Evolutionary conservation across 2,329 filamentous ascomycete genomes (phyloP).

Genomic region (Truncatella angustata): DNA sequence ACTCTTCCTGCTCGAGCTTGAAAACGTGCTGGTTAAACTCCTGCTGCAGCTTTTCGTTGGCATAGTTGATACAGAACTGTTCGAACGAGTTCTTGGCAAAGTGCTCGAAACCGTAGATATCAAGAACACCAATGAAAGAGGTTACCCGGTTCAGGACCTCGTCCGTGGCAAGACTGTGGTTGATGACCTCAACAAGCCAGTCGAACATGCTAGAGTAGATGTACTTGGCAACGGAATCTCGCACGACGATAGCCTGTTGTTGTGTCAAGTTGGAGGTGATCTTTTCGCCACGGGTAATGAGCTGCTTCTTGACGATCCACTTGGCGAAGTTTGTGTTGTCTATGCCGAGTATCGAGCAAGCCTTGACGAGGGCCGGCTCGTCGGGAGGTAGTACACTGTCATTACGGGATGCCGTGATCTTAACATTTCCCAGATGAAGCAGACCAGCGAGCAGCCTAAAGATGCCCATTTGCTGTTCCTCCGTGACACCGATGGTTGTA

Average conservation of each 20-base stretch:
- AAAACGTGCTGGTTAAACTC: slow-evolving; percentile 99
- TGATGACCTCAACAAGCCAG: slow-evolving; percentile 98
- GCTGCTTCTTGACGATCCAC: slow-evolving; percentile 99
- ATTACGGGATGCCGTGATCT: slow-evolving; percentile 85
- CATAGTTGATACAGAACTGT: slow-evolving; percentile 99
- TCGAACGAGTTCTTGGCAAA: slow-evolving; percentile 99
- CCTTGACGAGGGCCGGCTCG: slow-evolving; percentile 79
- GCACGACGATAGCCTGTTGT: slow-evolving; percentile 88
- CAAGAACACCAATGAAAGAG: slow-evolving; percentile 95
- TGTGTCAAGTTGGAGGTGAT: slow-evolving; percentile 94
- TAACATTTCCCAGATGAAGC: slow-evolving; percentile 92
- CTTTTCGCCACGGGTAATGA: slow-evolving; percentile 94
- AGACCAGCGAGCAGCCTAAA: slow-evolving; percentile 89
- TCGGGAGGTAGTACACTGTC: slow-evolving; percentile 79
- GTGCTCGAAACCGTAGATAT: slow-evolving; percentile 99
- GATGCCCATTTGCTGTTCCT: slow-evolving; percentile 74
- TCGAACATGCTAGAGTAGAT: slow-evolving; percentile 98
- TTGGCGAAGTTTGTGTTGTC: slow-evolving; percentile 84
- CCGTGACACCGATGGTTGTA: slow-evolving; percentile 79
- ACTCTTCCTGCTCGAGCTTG: slow-evolving; percentile 98
- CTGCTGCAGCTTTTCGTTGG: slow-evolving; percentile 98
- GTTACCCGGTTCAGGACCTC: slow-evolving; percentile 78
- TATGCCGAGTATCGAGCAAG: slow-evolving; percentile 84
- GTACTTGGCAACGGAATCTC: slow-evolving; percentile 97
- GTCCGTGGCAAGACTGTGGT: slow-evolving; percentile 83